A percentile compares a stretch with the other conserved stretches of the same genome.
Conservation (phyloP, 2,329 filamentous ascomycete species). For the Nemania serpens region DNA sequence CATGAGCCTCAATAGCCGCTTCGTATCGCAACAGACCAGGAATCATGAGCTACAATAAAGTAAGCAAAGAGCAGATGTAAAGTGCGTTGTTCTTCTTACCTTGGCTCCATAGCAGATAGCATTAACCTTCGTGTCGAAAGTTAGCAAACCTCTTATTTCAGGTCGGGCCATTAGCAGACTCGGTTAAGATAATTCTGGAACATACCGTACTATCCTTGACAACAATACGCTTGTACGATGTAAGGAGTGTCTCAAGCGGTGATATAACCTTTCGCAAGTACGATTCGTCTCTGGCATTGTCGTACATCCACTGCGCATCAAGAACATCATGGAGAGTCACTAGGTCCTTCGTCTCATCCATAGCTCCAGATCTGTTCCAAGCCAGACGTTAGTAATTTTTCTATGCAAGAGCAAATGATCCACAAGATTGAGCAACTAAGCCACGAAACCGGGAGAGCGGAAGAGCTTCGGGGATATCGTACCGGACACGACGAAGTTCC, state of each 20-base stretch:
- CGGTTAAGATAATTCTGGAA: not conserved
- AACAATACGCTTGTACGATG: conserved; percentile 93
- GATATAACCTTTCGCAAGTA: conserved; percentile 90
- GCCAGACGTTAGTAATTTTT: conserved; percentile 1
- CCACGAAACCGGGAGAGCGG: not conserved
- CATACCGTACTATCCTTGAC: conserved; percentile 80
- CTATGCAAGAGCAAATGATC: not conserved
- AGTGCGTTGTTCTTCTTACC: not conserved
- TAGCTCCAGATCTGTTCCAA: conserved; percentile 70
- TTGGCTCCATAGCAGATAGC: conserved; percentile 98
- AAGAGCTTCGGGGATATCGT: conserved; percentile 18
- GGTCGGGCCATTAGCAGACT: not conserved
- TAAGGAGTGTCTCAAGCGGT: conserved; percentile 89
- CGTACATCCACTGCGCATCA: conserved; percentile 93
- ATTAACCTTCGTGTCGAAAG: conserved; percentile 53
- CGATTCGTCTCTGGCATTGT: conserved; percentile 94
- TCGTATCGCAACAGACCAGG: conserved; percentile 93
- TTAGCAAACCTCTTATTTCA: conserved; percentile 5
- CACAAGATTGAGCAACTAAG: not conserved
- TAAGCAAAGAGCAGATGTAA: not conserved
- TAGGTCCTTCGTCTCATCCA: conserved; percentile 87
- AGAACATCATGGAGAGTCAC: conserved; percentile 95
- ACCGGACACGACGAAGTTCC: conserved; percentile 87
- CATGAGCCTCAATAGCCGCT: conserved; percentile 87
- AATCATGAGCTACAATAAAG: conserved; percentile 74